Evolutionary conservation across 257 asterid species (phyloP).

Genomic region (Penstemon eatonii): DNA sequence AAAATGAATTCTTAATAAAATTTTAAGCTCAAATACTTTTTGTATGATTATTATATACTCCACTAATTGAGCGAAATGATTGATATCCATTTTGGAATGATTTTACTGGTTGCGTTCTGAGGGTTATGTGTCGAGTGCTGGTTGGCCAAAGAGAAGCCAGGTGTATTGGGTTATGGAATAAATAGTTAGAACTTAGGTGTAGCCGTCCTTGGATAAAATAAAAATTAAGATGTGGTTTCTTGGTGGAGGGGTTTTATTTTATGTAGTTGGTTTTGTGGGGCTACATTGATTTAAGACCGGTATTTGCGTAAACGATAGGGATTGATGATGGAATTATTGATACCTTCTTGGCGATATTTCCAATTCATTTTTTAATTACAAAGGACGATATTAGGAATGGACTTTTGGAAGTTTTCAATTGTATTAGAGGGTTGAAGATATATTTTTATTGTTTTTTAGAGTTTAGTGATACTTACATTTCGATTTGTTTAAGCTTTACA

Average conservation of each 20-base stretch:
- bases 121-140: slow-evolving; percentile 23
- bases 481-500: too few species aligned
- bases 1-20: too few species aligned
- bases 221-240: slow-evolving; percentile 35
- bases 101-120: slow-evolving; percentile 35
- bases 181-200: slow-evolving; percentile 18
- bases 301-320: slow-evolving; percentile 27
- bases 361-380: too few species aligned
- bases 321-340: too few species aligned
- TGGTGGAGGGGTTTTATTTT: slow-evolving; percentile 49
- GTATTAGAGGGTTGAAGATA: too few species aligned
- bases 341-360: too few species aligned
- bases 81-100: slow-evolving; percentile 19
- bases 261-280: slow-evolving; percentile 31
- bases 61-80: too few species aligned
- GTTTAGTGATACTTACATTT: too few species aligned
- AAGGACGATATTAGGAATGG: not conserved
- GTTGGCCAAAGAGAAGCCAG: slow-evolving; percentile 32
- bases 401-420: too few species aligned
- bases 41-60: not conserved
- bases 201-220: too few species aligned
- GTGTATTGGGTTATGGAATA: slow-evolving; percentile 45
- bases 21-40: not conserved
- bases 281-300: slow-evolving; percentile 27
- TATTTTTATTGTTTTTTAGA: too few species aligned